Base-by-base conservation (phyloP, 1,139 yeast genomes). In the Taiozyma sp. region DNA sequence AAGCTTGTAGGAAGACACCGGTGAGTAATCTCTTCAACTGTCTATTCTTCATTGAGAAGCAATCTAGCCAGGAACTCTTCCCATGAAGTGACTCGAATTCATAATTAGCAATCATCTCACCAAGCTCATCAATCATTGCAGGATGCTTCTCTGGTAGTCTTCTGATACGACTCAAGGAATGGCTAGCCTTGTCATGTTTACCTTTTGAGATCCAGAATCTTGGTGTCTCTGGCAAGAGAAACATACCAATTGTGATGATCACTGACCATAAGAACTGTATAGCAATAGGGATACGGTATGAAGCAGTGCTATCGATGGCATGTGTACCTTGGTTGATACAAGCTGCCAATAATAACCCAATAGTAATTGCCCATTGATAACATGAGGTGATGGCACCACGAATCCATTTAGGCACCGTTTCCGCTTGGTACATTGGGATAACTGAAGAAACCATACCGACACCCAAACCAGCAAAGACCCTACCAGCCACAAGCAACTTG, bases 381-480 rank as follows among this genome's bases (percentile, higher is more conserved):
- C 85, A 77, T 45, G 84, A 79, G 46, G 85, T 89, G 41, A 73
- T 69, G 34, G 89, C 79, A 67, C 92, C 93, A 71, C 93, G 78
- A 54, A 83, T 72, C 59, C 77, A 76, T 65, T 77, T 83, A 53
- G 92, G 92, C 41, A 90, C 79, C 57, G 83, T 76, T 70, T 86
- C 92, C 51, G 87, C 76, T 70, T 84, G 84, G 67, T 84, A 84
- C 67, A 85, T 70, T 43, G 90, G 89, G 50, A 81, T 77, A 49
- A 81, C 71, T 39, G 87, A 85, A 19, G 90, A 76, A 39, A 84
- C 78, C 44, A 77, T 75, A 61, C 92, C 92, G 51, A 86, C 87
- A 65, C 87, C 88, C 51, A 83, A 66, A 59, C 87, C 87, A 36
- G 86, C 77, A 62, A 84, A 73, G 49, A 79, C 74, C 69, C 87